Conservation (phyloP, 345 rosid species). For the Erysimum cheiranthoides region DNA sequence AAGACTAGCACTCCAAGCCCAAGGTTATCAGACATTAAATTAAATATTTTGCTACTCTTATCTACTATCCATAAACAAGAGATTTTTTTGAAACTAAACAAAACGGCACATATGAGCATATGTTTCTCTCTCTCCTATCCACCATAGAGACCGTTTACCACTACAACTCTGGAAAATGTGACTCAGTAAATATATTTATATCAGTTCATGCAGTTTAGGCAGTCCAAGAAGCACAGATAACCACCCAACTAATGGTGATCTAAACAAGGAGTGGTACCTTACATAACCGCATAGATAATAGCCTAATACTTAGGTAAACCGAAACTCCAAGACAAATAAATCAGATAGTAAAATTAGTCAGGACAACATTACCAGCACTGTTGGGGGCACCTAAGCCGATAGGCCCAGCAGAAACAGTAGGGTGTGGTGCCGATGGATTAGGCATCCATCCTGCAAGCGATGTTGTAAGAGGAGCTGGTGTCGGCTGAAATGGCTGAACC, state of each 20-base stretch:
- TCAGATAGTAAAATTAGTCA: neutral
- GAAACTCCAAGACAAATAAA: neutral
- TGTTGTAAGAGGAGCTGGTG: constrained; percentile 55
- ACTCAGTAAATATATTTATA: neutral
- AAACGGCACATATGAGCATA: neutral
- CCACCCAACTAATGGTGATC: neutral
- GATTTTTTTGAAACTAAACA: neutral
- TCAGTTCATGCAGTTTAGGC: constrained; percentile 11
- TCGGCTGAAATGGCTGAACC: constrained; percentile 57
- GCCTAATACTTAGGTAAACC: neutral
- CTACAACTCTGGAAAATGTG: constrained; percentile 1
- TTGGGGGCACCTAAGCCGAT: constrained; percentile 51
- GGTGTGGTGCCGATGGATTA: constrained; percentile 55
- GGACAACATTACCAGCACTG: constrained; percentile 49
- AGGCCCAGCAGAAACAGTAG: constrained; percentile 52
- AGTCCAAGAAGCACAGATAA: constrained; percentile 3
- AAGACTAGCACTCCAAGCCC: neutral
- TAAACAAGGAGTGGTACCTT: constrained; percentile 1
- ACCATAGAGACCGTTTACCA: constrained; percentile 4
- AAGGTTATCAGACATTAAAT: constrained; percentile 4
- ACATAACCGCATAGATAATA: neutral
- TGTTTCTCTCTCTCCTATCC: constrained; percentile 7
- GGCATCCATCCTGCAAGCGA: constrained; percentile 66
- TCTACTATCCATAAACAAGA: neutral
- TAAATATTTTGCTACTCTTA: neutral